Base-by-base conservation (phyloP, 129 eudicot genomes). In the Flaveria trinervia region DNA sequence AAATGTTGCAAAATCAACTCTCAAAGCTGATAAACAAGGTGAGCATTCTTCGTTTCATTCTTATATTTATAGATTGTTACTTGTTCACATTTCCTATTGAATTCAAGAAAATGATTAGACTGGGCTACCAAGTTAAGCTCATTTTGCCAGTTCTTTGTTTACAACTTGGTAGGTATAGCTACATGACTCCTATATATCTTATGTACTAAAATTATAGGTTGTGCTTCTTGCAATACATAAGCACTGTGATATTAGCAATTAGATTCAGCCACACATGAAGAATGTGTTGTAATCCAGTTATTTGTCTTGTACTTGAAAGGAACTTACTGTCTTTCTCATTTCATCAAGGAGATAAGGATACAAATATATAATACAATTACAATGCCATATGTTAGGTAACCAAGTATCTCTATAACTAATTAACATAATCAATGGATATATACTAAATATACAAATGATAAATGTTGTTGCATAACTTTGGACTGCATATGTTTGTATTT, bases 21-120 rank as follows among this genome's bases (percentile, higher is more conserved):
- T 65, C 78, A 25, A 60, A 70, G 77, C 70, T 78, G 82, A 78
- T 59, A 59, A 59, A 13, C 39, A 70, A 46, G 77, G 82, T 78
- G 52, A 78, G 76, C 68, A 68, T 57, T 57, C 13, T 45, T 44
- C 39, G 9, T 20, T 20, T 9, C 4, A 1, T 1, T 41, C 59
- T 43, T 77, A 39, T 66, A 39, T 36, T 12, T 51, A 28, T 51
- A 15, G 41, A 23, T 51, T 76, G 25, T 20, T 76, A 18, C n/a
- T 52, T 51, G 67, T 77, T 66, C 66, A 77, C 52, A 41, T 77
- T 77, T 67, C 67, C 36, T 9, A 11, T 30, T 2, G 11, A 43
- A 22, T 9, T 59, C 12, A 56, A 26, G 14, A 23, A 54, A 73
- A 60, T 59, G 18, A 13, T 56, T 57, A 74, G 69, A 48, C 72